Base-by-base conservation (phyloP, 73 alveolate genomes). In the Tetrahymena thermophila region DNA sequence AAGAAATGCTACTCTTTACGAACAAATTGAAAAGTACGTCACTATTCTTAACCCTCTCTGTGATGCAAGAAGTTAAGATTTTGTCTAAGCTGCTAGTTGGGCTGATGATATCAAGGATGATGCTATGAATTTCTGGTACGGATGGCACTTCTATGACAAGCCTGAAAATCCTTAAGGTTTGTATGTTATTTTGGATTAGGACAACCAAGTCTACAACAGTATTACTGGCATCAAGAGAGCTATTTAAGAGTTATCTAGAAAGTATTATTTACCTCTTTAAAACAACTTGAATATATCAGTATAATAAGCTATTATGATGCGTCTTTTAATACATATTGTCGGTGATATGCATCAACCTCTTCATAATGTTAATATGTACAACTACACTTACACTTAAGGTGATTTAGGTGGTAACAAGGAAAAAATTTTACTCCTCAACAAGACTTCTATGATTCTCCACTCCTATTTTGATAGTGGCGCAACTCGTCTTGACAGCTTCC, bases 341-440 rank as follows among this genome's bases (percentile, higher is more conserved):
- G 98, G 99, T 58, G 99, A 97, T 95, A 94, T 97, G 94, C 99
- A 98, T 94, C 96, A 97, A 85, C 99, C 99, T 35, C 96, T 98
- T 96, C 99, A 98, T 94, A 96, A 97, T 43, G 42, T 98, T 17
- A 95, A 95, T 43, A 71, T 96, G 56, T 98, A 85, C 55, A 94
- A 94, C 94, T 10, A 38, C 23, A 56, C 96, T 38, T 97, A 94
- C 96, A 98, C 98, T n/a, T 85, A 95, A 56, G 98, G 98, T 17
- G 99, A 97, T 85, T 50, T 43, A 58, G 99, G 99, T 56, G 99
- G 99, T 35, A 97, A 97, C 96, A 43, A 28, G 83, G 89, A 96
- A 93, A 94, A 71, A 25, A 58, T 97, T 44, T 93, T 96, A 25
- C 97, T 97, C 85, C 96, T 71, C 89, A 71, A 71, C 37, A 28